Conservation (phyloP, 352 stramenopile species). For the Phytophthora chlamydospora region DNA sequence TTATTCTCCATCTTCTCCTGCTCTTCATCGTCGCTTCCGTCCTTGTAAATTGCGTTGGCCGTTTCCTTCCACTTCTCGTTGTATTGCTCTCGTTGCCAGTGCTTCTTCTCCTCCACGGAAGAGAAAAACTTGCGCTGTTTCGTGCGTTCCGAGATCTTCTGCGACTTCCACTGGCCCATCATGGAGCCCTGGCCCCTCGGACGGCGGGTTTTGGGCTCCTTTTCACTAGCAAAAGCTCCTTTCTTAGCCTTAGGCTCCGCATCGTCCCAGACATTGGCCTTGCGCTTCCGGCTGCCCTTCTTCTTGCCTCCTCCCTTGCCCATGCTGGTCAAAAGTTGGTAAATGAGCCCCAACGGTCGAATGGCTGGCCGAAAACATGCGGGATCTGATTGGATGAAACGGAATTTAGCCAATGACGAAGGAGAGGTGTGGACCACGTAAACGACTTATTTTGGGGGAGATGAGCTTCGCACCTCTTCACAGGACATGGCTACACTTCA, state of each 20-base stretch:
- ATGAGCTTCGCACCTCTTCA: slow-evolving; percentile 11
- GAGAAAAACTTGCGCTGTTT: slow-evolving; percentile 56
- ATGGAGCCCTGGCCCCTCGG: slow-evolving; percentile 48
- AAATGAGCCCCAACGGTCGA: slow-evolving; percentile 8
- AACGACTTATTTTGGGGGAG: slow-evolving; percentile 28
- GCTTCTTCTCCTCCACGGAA: slow-evolving; percentile 58
- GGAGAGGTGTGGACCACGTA: not conserved
- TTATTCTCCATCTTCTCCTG: not conserved
- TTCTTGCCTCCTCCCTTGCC: slow-evolving; percentile 49
- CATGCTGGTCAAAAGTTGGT: slow-evolving; percentile 27
- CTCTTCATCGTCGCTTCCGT: slow-evolving; percentile 18
- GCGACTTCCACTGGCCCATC: slow-evolving; percentile 79
- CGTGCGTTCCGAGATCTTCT: slow-evolving; percentile 49
- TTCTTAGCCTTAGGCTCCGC: slow-evolving; percentile 33
- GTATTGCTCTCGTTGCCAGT: slow-evolving; percentile 47
- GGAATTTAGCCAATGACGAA: slow-evolving; percentile 11
- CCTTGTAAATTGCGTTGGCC: slow-evolving; percentile 53
- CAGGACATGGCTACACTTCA: slow-evolving; percentile 39
- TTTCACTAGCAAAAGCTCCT: slow-evolving; percentile 3
- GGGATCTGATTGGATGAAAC: slow-evolving; percentile 27
- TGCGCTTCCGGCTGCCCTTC: slow-evolving; percentile 51
- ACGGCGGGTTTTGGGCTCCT: slow-evolving; percentile 24
- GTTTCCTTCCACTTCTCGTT: slow-evolving; percentile 36
- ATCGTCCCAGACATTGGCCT: slow-evolving; percentile 61
- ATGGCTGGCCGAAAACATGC: slow-evolving; percentile 33